A percentile compares a stretch with the other conserved stretches of the same genome.
These are phyloP conservation scores for Pichia exigua DNA, from an alignment of 805 yeast genomes.

Conservation along the genomic window DNA sequence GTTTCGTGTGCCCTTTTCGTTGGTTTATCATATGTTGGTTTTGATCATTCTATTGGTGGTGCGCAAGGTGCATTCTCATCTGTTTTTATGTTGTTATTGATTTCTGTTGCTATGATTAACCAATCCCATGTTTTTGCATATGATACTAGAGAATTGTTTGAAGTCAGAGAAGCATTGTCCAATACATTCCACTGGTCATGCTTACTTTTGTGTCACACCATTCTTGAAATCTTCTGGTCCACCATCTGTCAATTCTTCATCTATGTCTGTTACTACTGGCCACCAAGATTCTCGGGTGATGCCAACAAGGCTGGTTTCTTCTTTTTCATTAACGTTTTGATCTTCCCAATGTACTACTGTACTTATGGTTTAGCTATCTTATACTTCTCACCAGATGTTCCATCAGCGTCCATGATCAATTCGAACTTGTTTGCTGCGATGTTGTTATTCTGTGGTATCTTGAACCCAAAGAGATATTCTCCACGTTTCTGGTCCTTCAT, in stretches of 20 bases:
- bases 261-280: constrained; percentile 32
- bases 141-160: constrained; percentile 56
- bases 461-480: constrained; percentile 48
- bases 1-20: constrained; percentile 39
- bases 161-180: constrained; percentile 62
- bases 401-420: constrained; percentile 55
- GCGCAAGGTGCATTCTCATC: constrained; percentile 52
- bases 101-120: constrained; percentile 52
- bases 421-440: constrained; percentile 50
- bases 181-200: constrained; percentile 70
- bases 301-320: constrained; percentile 42
- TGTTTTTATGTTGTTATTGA: constrained; percentile 45
- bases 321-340: constrained; percentile 27
- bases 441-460: constrained; percentile 63
- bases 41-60: constrained; percentile 43
- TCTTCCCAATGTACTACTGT: constrained; percentile 39
- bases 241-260: constrained; percentile 41
- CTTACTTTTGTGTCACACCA: constrained; percentile 43
- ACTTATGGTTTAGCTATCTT: constrained; percentile 48
- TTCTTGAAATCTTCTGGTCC: constrained; percentile 59
- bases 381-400: constrained; percentile 55
- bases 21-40: constrained; percentile 66
- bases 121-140: constrained; percentile 57
- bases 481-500: constrained; percentile 54
- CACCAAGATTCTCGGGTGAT: constrained; percentile 29